Evolutionary conservation across 768 basidiomycete genomes (phyloP).

Genomic region (Phlebiopsis flavidoalba): DNA sequence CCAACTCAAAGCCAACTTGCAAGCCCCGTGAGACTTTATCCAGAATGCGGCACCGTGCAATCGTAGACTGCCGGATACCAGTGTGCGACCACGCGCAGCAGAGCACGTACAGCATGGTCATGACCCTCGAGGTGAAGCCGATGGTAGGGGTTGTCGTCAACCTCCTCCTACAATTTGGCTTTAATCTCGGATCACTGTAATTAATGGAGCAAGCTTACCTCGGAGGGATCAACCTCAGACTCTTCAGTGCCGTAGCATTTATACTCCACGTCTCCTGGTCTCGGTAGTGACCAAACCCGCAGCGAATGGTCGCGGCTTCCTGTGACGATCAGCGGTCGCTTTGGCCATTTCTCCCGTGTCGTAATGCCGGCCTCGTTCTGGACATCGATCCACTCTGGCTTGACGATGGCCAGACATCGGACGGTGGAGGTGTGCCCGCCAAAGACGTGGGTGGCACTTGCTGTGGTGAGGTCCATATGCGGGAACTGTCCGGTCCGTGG

Average conservation of each 20-base stretch:
- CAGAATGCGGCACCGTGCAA: slow-evolving; percentile 92
- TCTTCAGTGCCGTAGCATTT: slow-evolving; percentile 60
- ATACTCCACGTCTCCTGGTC: slow-evolving; percentile 72
- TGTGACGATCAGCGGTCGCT: slow-evolving; percentile 67
- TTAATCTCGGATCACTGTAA: not conserved
- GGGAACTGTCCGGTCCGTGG: slow-evolving; percentile 89
- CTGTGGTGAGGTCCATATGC: slow-evolving; percentile 74
- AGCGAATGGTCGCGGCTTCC: slow-evolving; percentile 66
- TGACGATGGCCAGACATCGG: slow-evolving; percentile 91
- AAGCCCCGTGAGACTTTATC: slow-evolving; percentile 84
- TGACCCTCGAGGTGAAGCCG: slow-evolving; percentile 82
- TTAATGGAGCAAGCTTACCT: slow-evolving; percentile 25
- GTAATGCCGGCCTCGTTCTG: slow-evolving; percentile 57
- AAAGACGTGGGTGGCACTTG: slow-evolving; percentile 87
- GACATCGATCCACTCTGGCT: slow-evolving; percentile 81
- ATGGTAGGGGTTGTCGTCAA: slow-evolving; percentile 84
- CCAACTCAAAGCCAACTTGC: slow-evolving; percentile 78
- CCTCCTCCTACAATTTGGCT: slow-evolving; percentile 49
- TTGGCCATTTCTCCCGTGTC: slow-evolving; percentile 67
- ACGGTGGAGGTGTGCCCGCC: slow-evolving; percentile 97
- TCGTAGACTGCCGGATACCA: slow-evolving; percentile 97
- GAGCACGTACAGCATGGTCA: slow-evolving; percentile 84
- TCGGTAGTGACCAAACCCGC: slow-evolving; percentile 63
- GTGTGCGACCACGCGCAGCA: slow-evolving; percentile 86
- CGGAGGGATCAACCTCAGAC: slow-evolving; percentile 52